Base-by-base conservation (phyloP, 495 filamentous ascomycete genomes). In the Talaromyces adpressus region DNA sequence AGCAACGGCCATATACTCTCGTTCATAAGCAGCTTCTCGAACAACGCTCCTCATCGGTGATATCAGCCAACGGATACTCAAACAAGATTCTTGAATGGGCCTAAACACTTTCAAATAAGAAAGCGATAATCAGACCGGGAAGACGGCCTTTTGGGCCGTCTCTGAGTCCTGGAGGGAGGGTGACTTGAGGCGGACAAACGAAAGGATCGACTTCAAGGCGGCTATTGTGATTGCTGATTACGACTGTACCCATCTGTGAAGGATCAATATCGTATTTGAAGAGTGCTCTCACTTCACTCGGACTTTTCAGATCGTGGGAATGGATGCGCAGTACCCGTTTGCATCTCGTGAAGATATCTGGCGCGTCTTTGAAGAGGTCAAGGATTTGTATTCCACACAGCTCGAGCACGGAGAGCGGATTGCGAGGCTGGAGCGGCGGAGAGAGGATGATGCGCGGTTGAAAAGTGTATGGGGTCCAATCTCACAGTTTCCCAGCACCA, bases 351-450 rank as follows among this genome's bases (percentile, higher is more conserved):
- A 90, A 79, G 92, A 96, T 74, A 80, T 93, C 63, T 93, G 91
- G 84, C 87, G 88, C 77, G 82, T 96, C 63, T 88, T 93, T 71
- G 89, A 91, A 78, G 91, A 96, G 68, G 81, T 97, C 77, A 91
- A 87, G 75, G 88, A 90, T 69, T 79, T 96, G 47, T 89, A 93
- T 65, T 79, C 85, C 64, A 80, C 89, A 57, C 91, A 96, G 72
- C 82, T 82, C 67, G 87, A 90, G 66, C 91, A 96, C 75, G 81
- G 84, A n/a, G 91, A 96, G 67, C 82, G 92, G 60, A 79, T 97
- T 64, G 77, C 86, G 25, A 79, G 88, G 57, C 78, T 97, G 61
- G 92, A 97, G 74, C 88, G 90, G 65, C 87, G 88, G 62, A 89
- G 91, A 63, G 91, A 92, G 62, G 86, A 87, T 56, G 91, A 96